Conservation (phyloP, 352 stramenopile genomes). For the Pythium utonaiense region DNA sequence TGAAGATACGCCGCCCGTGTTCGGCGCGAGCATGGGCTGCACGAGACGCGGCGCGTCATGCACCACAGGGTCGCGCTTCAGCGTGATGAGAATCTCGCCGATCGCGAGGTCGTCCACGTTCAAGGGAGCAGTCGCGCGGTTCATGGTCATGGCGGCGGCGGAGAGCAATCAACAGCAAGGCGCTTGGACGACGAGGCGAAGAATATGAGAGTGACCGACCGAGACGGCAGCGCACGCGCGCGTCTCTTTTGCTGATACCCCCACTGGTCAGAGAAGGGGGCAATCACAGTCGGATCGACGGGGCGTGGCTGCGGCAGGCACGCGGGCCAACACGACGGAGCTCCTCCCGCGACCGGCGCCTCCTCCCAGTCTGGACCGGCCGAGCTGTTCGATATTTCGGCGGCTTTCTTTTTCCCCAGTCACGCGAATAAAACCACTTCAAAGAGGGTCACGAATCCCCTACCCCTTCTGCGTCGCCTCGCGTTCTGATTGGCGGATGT, state of each 20-base stretch:
- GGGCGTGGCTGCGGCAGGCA: background rate
- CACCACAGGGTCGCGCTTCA: slow-evolving; percentile 47
- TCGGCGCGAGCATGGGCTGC: slow-evolving; percentile 10
- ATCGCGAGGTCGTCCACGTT: slow-evolving; percentile 67
- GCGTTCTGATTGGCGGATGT: slow-evolving; percentile 15
- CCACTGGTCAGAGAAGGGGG: slow-evolving; percentile 10
- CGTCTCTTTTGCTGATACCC: slow-evolving; percentile 26
- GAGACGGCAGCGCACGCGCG: background rate
- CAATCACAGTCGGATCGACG: background rate
- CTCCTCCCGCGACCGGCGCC: background rate
- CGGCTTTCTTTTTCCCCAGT: slow-evolving; percentile 16
- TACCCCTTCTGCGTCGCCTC: slow-evolving; percentile 13
- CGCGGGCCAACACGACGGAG: background rate
- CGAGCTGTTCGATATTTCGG: slow-evolving; percentile 17
- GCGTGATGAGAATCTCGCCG: slow-evolving; percentile 77
- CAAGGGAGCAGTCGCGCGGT: slow-evolving; percentile 19
- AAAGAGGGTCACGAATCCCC: slow-evolving; percentile 16
- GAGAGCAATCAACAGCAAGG: background rate
- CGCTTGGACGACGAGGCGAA: too few species aligned
- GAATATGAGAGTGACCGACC: background rate
- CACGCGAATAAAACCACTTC: slow-evolving; percentile 28
- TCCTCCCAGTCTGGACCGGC: background rate
- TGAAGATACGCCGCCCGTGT: background rate
- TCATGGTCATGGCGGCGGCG: background rate
- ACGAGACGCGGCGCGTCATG: slow-evolving; percentile 6